Base-by-base conservation (phyloP, 2,329 filamentous ascomycete species). In the Botrytis cinerea region DNA sequence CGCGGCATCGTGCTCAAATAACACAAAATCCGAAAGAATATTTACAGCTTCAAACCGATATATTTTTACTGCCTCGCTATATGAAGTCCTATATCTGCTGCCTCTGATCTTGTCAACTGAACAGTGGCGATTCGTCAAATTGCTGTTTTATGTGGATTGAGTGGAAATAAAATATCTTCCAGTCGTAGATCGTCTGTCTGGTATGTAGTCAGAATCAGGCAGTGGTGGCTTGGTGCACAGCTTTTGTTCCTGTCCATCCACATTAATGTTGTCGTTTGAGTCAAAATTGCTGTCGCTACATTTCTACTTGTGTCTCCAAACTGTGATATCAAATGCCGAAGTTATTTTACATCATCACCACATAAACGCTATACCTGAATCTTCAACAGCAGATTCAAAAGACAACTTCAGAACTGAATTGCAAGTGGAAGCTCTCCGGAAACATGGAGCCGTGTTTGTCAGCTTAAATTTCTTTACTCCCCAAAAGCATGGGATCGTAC, bases 311-410 rank as follows among this genome's bases (percentile, higher is more conserved):
- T 6, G 4, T 5, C 9, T n/a, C 6, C 2, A 28, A 5, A 1
- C 12, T 28, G n/a, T 18, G 51, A 18, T 18, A 4, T 57, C 7
- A 22, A 2, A 54, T n/a, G 5, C 14, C 2, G 48, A n/a, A 54
- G 2, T n/a, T 2, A n/a, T 14, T 16, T 0, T 0, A n/a, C 1
- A n/a, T 5, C 6, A 16, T 54, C 14, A 1, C 25, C 12, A 5
- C 12, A n/a, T n/a, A 7, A n/a, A 54, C n/a, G 2, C 1, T 9
- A 7, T n/a, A 51, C 12, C 16, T 20, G 18, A 12, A 2, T 14
- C 25, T n/a, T 22, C 20, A 46, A 22, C 7, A 2, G 45, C 45
- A 46, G 8, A 46, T 46, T 8, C 45, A 3, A 0, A 46, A 22
- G 2, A 20, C 45, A 22, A 22, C 22, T 22, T 0, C 4, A n/a